Evolutionary conservation across 805 yeast species (phyloP).

Genomic region (Pichia paraexigua): DNA sequence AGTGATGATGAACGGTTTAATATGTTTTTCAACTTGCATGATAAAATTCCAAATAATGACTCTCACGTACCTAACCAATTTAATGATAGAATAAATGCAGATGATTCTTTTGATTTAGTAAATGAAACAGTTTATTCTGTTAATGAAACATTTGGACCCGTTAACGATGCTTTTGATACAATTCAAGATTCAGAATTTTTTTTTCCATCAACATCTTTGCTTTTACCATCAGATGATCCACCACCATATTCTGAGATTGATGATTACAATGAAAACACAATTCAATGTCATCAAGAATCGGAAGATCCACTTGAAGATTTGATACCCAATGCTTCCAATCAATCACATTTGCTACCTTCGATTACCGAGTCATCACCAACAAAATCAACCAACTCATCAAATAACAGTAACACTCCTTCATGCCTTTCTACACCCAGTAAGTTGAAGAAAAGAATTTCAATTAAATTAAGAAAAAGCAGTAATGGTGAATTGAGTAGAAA

Average conservation of each 20-base stretch:
- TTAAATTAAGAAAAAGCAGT: conserved; percentile 1
- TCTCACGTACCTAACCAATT: neutral
- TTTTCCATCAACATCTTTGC: neutral
- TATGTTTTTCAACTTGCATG: conserved; percentile 3
- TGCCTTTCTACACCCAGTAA: neutral
- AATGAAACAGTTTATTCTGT: too few relatives aligned
- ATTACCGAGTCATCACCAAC: neutral
- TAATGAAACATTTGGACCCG: neutral
- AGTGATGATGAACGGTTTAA: conserved; percentile 3
- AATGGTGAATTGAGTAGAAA: conserved; percentile 7
- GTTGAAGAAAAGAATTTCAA: conserved; percentile 1
- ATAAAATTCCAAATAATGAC: neutral
- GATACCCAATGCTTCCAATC: neutral
- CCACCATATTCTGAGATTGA: conserved; percentile 7
- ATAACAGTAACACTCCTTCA: neutral
- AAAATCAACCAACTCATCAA: neutral
- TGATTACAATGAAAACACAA: neutral
- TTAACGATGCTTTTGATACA: neutral
- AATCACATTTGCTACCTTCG: neutral
- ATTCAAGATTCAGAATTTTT: neutral
- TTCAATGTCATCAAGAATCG: neutral
- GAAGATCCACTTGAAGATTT: neutral
- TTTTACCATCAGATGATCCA: conserved; percentile 2
- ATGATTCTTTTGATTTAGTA: too few relatives aligned
- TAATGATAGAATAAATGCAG: neutral